Evolutionary conservation across 2,329 filamentous ascomycete species (phyloP).

Genomic region (Periconia sp.): DNA sequence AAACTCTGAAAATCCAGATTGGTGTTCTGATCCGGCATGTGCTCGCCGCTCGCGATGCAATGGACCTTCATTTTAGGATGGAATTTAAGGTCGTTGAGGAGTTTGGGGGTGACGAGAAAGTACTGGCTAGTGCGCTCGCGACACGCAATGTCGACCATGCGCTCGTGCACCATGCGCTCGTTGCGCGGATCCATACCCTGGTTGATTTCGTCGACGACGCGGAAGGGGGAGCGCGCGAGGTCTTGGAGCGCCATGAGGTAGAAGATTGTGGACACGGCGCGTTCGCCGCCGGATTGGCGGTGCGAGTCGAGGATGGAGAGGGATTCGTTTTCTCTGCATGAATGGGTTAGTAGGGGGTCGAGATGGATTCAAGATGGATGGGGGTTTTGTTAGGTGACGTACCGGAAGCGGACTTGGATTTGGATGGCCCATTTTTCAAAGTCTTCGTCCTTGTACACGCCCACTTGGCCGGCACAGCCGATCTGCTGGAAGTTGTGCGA

Average conservation of each 20-base stretch:
- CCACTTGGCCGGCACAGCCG: conserved; percentile 88
- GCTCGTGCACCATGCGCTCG: conserved; percentile 95
- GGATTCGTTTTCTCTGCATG: conserved; percentile 63
- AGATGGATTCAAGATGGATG: neutral
- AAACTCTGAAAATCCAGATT: conserved; percentile 49
- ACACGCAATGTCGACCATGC: conserved; percentile 97
- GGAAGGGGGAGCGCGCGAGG: conserved; percentile 91
- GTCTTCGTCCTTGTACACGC: conserved; percentile 83
- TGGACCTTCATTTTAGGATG: conserved; percentile 89
- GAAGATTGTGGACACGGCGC: conserved; percentile 96
- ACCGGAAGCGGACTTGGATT: conserved; percentile 94
- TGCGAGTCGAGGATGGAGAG: conserved; percentile 86
- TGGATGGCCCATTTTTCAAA: conserved; percentile 94
- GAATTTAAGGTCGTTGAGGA: conserved; percentile 82
- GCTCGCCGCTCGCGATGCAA: conserved; percentile 88
- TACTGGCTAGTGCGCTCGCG: conserved; percentile 75
- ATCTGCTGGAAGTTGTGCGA: conserved; percentile 92
- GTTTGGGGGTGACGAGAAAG: conserved; percentile 96
- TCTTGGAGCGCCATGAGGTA: conserved; percentile 98
- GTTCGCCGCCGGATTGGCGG: conserved; percentile 93
- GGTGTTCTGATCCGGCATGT: conserved; percentile 47
- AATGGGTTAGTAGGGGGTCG: conserved; percentile 7
- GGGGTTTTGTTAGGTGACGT: conserved; percentile 32
- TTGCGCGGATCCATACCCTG: conserved; percentile 99
- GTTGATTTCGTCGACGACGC: conserved; percentile 98